Evolutionary conservation across 257 asterid species (phyloP), one percentile per base, ranked within the genome.

Genomic region (Fraxinus anomala): DNA sequence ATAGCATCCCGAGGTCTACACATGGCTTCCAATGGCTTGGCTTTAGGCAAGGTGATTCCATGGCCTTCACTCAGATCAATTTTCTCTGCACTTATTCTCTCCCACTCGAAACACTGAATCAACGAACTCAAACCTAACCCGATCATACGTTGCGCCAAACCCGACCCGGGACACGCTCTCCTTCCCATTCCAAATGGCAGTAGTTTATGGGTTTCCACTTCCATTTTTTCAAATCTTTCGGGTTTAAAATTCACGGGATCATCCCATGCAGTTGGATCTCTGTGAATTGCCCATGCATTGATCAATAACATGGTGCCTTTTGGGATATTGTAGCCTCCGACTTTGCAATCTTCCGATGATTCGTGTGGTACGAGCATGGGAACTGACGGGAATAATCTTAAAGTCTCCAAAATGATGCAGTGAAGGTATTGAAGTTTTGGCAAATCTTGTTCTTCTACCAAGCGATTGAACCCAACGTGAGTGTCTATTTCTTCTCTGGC

Each of bases 181-280:
- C 68, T 73, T n/a, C 85, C 85, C 81, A 75, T 82, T 6, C 85
- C 85, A 68, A 82, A 82, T 4, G 82, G 77, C 77, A 82, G 17
- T 40, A 82, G 19, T 26, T 49, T 73, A 44, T 73, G 82, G 1
- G 80, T 76, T 68, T 82, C 79, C 40, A 82, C 59, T 1, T 74
- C 76, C 68, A 73, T 39, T 0, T 11, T 47, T 19, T 70, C 83
- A 47, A 78, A 82, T 31, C 86, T 61, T 26, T 70, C 83, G 13
- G 86, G 86, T 69, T 67, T 75, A 30, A 82, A 82, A 42, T 36
- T 12, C 4, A 19, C 13, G 7, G 86, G 77, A 17, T 63, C 80
- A 2, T 75, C 79, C 86, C 83, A 79, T 26, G 65, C 42, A 0
- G 37, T 26, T 4, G 85, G 77, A 21, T 82, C 80, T 30, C 83